These are phyloP conservation scores for Parsonsia alboflavescens DNA, from an alignment of 257 asterid species.

Conservation along the genomic window DNA sequence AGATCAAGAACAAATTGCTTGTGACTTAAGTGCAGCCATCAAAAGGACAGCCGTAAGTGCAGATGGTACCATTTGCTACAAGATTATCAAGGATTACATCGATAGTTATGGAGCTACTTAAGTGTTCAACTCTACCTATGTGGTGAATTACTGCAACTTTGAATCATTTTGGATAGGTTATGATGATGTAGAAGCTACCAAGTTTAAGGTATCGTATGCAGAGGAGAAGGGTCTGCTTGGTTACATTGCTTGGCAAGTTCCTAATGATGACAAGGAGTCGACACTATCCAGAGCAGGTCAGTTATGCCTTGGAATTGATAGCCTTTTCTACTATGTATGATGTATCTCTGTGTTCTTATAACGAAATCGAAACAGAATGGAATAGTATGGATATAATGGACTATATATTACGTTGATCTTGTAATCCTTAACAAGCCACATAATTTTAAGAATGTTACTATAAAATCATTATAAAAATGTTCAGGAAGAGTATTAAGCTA, in stretches of 20 bases:
- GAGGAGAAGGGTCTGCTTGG: constrained; percentile 33
- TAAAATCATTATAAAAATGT: too few relatives aligned
- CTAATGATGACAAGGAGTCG: constrained; percentile 24
- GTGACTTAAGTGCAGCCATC: too few relatives aligned
- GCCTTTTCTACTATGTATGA: too few relatives aligned
- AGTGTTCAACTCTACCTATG: constrained; percentile 31
- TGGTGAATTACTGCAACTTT: constrained; percentile 20
- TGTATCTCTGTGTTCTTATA: too few relatives aligned
- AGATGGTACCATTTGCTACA: constrained; percentile 31
- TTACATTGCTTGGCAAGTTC: constrained; percentile 25
- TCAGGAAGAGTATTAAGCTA: too few relatives aligned
- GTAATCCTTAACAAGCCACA: too few relatives aligned
- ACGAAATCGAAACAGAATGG: too few relatives aligned
- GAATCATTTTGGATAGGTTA: constrained; percentile 28
- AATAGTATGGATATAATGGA: too few relatives aligned
- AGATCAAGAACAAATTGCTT: too few relatives aligned
- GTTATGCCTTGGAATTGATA: too few relatives aligned
- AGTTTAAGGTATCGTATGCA: constrained; percentile 34
- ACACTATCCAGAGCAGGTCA: constrained; percentile 21
- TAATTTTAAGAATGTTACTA: too few relatives aligned
- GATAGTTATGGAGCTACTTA: constrained; percentile 14
- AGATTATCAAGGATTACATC: constrained; percentile 15
- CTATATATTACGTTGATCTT: too few relatives aligned
- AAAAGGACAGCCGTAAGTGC: constrained; percentile 15
- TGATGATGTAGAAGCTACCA: constrained; percentile 34